Evolutionary conservation across 1,284 basidiomycete genomes (phyloP).

Genomic region (Cutaneotrichosporon sp.): DNA sequence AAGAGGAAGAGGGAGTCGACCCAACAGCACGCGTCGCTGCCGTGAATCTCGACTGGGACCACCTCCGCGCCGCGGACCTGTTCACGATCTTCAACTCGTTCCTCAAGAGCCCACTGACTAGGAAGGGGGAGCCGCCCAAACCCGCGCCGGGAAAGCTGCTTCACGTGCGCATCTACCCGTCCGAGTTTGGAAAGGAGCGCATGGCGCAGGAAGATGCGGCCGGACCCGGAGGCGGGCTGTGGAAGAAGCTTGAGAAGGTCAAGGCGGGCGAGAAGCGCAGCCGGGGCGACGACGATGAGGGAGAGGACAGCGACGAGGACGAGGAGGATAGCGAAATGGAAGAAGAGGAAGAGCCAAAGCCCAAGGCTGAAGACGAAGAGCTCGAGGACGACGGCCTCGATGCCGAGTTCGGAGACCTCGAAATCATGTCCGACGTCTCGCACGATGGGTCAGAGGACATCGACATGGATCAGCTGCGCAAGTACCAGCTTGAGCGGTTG

Average conservation of each 20-base stretch:
- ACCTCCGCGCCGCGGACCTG: slow-evolving; percentile 83
- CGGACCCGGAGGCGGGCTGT: slow-evolving; percentile 84
- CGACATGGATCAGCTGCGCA: slow-evolving; percentile 78
- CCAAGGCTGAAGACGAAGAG: slow-evolving; percentile 8
- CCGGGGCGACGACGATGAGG: slow-evolving; percentile 1
- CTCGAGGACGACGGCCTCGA: slow-evolving; percentile 18
- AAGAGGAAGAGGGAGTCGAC: slow-evolving; percentile 42
- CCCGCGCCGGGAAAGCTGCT: slow-evolving; percentile 59
- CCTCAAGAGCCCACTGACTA: slow-evolving; percentile 49
- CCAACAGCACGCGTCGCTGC: slow-evolving; percentile 73
- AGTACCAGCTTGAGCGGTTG: slow-evolving; percentile 89
- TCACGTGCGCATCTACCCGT: slow-evolving; percentile 80
- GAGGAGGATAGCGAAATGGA: neutral
- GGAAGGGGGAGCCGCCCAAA: slow-evolving; percentile 35
- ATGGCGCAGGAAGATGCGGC: slow-evolving; percentile 83
- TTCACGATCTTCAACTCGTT: slow-evolving; percentile 91
- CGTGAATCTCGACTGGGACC: slow-evolving; percentile 98
- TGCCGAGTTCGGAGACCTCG: slow-evolving; percentile 28
- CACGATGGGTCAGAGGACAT: slow-evolving; percentile 58
- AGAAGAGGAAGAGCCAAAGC: slow-evolving; percentile 51
- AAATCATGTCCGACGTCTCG: slow-evolving; percentile 36
- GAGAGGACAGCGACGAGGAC: slow-evolving; percentile 12
- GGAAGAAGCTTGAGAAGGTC: slow-evolving; percentile 44
- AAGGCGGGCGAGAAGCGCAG: slow-evolving; percentile 4
- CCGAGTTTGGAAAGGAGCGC: slow-evolving; percentile 85